Conservation (phyloP, 2,329 filamentous ascomycete genomes). For the Dactylonectria macrodidyma region DNA sequence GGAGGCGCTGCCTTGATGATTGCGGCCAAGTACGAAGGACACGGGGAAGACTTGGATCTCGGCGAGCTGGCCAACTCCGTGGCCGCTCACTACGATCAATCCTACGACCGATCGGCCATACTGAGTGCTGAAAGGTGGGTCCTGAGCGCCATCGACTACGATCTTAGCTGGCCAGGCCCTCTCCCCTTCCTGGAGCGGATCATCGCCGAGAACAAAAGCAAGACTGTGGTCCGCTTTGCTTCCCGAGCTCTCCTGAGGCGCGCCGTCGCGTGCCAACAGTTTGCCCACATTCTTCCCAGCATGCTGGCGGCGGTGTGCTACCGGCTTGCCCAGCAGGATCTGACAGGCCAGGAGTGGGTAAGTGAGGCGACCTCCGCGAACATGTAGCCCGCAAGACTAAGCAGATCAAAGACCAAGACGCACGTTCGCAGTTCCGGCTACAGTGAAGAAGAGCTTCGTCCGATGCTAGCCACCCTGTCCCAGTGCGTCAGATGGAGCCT, state of each 20-base stretch:
- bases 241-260: not conserved
- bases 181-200: not conserved
- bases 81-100: not conserved
- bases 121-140: not conserved
- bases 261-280: not conserved
- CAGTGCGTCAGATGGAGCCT: no score
- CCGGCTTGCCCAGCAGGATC: not conserved
- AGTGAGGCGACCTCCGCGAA: no score
- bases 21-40: no score
- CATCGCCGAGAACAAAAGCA: not conserved
- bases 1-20: no score
- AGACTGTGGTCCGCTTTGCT: not conserved
- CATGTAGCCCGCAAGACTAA: no score
- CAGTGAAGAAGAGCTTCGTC: no score
- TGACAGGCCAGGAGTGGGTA: no score
- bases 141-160: not conserved
- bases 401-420: no score
- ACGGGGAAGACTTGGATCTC: no score
- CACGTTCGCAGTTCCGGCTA: no score
- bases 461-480: no score
- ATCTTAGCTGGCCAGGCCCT: not conserved
- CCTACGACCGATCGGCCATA: not conserved
- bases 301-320: not conserved
- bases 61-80: not conserved
- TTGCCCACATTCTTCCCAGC: not conserved